These are phyloP conservation scores for Aureobasidium sp. DNA, from an alignment of 2,329 filamentous ascomycete species.

Conservation along the genomic window DNA sequence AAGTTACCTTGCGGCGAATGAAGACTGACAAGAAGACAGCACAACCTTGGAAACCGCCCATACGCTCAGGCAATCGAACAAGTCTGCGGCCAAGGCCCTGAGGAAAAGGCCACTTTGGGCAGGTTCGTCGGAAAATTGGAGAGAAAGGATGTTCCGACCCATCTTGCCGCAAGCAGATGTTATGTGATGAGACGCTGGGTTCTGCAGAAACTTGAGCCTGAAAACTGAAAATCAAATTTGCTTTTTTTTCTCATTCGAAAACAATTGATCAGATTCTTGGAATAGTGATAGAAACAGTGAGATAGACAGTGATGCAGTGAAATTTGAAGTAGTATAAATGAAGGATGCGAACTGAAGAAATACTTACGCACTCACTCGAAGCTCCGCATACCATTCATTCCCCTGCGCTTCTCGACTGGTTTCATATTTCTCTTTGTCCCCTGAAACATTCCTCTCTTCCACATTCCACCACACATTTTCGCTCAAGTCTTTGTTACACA, in stretches of 20 bases:
- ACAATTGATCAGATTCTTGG: too few species aligned
- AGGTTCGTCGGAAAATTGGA: neutral
- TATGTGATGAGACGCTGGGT: neutral
- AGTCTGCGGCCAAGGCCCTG: neutral
- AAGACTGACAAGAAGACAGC: neutral
- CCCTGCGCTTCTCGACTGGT: neutral
- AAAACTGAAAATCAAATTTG: neutral
- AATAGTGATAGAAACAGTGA: too few species aligned
- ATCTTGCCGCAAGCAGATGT: slow-evolving; percentile 4
- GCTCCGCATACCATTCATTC: neutral
- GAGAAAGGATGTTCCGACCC: neutral
- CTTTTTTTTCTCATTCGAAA: too few species aligned
- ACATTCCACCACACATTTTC: slow-evolving; percentile 19
- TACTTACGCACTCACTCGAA: neutral
- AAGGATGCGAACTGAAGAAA: too few species aligned
- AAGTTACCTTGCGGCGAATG: neutral
- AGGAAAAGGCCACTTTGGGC: neutral
- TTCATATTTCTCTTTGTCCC: neutral
- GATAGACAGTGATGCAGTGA: too few species aligned
- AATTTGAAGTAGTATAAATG: too few species aligned
- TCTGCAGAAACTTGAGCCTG: neutral
- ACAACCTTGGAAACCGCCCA: slow-evolving; percentile 7
- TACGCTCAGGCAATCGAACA: slow-evolving; percentile 8
- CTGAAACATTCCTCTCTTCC: slow-evolving; percentile 13
- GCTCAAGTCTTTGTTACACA: slow-evolving; percentile 25